Percentiles rank a stretch among this genome's conserved stretches.
These are phyloP conservation scores for Mycena galericulata DNA, from an alignment of 768 basidiomycete genomes.

Conservation along the genomic window DNA sequence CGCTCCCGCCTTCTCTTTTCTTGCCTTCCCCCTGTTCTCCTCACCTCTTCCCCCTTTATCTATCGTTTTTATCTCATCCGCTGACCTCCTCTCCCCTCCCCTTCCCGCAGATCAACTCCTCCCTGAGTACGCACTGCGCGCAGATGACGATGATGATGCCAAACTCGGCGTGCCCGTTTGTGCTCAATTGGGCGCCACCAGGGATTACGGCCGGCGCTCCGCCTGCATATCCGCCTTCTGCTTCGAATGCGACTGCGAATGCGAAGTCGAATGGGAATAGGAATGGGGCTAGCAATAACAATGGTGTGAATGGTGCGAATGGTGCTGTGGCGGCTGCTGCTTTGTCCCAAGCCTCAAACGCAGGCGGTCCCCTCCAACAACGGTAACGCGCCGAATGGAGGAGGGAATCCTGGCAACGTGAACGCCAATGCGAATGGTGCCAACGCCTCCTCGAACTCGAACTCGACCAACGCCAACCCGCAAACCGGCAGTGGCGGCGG, in stretches of 20 bases:
- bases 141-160: constrained; percentile 85
- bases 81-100: constrained; percentile 69
- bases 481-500: not conserved
- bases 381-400: not conserved
- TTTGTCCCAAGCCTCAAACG: no score
- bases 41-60: not conserved
- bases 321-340: no score
- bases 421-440: not conserved
- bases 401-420: no score
- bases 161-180: constrained; percentile 85
- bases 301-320: not conserved
- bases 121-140: no score
- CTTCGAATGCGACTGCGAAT: constrained; percentile 33
- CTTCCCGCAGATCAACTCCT: no score
- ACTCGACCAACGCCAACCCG: no score
- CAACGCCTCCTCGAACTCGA: no score
- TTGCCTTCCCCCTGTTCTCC: no score
- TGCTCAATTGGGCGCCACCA: constrained; percentile 80
- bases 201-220: not conserved
- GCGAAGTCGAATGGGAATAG: constrained; percentile 4
- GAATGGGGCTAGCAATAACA: constrained; percentile 16
- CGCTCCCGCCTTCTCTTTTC: no score
- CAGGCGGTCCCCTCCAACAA: no score
- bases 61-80: constrained; percentile 33
- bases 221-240: no score